Evolutionary conservation across 352 stramenopile species (phyloP).

Genomic region (Chrysophaeum taylorii): DNA sequence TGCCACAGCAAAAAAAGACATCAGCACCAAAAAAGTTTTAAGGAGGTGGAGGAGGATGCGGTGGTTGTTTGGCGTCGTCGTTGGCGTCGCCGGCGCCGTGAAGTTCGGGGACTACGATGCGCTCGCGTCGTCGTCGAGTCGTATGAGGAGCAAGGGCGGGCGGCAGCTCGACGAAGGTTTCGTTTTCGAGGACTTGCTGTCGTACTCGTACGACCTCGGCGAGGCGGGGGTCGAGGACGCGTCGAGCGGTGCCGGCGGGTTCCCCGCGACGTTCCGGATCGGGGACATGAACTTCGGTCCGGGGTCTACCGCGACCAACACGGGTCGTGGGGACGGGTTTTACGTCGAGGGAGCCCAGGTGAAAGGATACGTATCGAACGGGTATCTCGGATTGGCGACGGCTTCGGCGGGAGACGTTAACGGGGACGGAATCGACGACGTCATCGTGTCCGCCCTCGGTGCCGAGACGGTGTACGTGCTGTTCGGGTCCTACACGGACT

Average conservation of each 20-base stretch:
- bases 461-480: not conserved
- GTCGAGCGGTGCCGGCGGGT: not conserved
- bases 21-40: no score
- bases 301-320: not conserved
- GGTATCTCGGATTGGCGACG: not conserved
- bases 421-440: conserved; percentile 5
- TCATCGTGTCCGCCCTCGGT: not conserved
- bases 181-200: conserved; percentile 10
- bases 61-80: no score
- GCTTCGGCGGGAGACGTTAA: not conserved
- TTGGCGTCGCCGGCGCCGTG: no score
- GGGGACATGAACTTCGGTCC: conserved; percentile 12
- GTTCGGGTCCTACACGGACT: not conserved
- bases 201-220: conserved; percentile 4
- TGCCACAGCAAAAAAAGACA: no score
- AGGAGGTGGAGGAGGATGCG: no score
- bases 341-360: not conserved
- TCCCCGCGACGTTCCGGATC: not conserved
- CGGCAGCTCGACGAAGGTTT: no score
- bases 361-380: not conserved
- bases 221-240: not conserved
- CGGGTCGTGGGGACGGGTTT: not conserved
- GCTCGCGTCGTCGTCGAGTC: no score
- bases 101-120: no score
- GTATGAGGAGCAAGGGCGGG: no score